Evolutionary conservation across 352 stramenopile species (phyloP), one percentile per base, ranked within the genome.

Genomic region (Phytophthora pluvialis): DNA sequence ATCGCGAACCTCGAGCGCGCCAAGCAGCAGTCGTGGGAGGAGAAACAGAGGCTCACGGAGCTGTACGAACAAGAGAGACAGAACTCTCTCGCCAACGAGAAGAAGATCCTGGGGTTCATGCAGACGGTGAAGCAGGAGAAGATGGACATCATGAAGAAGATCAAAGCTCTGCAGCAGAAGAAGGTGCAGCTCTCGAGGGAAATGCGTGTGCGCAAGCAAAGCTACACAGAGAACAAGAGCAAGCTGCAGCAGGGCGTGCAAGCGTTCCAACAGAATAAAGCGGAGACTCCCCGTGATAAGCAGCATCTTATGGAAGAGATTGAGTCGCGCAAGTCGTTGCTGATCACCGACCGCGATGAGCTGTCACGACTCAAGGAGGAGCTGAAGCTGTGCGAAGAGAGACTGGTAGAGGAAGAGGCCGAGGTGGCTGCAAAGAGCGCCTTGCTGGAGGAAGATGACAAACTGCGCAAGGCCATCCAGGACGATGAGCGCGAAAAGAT

Each of bases 41-140:
- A 98, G 60, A 95, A 96, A 64, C 86, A 97, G 60, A 72, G 77
- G 16, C 75, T 98, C 0, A 93, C 86, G 0, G 72, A 84, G 35
- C 46, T 93, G 61, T 94, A 94, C 47, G 91, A 98, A 63, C 80
- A 94, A 16, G 92, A 98, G 67, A 78, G 93, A 11, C 68, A 90
- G 35, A 93, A 95, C 40, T 95, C 87, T 29, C 68, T 98, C 9
- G 75, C 81, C 9, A 95, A 89, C 52, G 85, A 94, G 32, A 84
- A 77, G 31, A 89, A 90, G 54, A 95, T 97, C 46, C 54, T 91
- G 9, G 77, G 83, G 5, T 94, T 94, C 48, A 97, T 98, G 88
- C 82, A 94, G 64, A 94, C 86, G 1, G 85, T 96, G 38, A 94
- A 95, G 66, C 83, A 97, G 51, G 88, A 97, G 60, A 97, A 98